Percentiles rank a stretch among this genome's conserved stretches.
Evolutionary conservation across 1,284 basidiomycete species (phyloP).

Genomic region (Taiwanofungus camphoratus): DNA sequence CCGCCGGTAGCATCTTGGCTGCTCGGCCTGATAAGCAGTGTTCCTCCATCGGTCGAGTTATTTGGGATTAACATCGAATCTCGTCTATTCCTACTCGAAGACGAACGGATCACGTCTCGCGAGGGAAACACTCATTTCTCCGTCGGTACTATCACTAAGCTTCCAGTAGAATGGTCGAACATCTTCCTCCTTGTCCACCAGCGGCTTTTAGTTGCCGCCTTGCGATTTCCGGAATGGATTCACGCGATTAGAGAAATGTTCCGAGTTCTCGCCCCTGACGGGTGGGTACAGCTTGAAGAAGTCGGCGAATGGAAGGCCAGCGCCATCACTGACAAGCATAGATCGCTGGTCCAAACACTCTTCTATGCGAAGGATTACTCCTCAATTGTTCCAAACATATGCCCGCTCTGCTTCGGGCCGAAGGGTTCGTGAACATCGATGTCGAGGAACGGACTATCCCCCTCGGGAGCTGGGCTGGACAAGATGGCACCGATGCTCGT

Average conservation of each 20-base stretch:
- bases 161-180: conserved; percentile 22
- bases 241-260: conserved; percentile 20
- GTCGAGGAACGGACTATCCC: conserved; percentile 9
- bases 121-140: conserved; percentile 21
- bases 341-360: conserved; percentile 10
- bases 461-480: conserved; percentile 18
- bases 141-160: conserved; percentile 14
- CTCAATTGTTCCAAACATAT: conserved; percentile 14
- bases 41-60: conserved; percentile 3
- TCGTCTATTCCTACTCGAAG: conserved; percentile 17
- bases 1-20: conserved; percentile 13
- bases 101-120: conserved; percentile 4
- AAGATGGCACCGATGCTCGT: conserved; percentile 9
- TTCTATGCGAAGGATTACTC: conserved; percentile 14
- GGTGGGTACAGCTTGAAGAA: conserved; percentile 26
- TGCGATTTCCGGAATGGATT: conserved; percentile 18
- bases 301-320: conserved; percentile 13
- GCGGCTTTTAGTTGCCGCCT: conserved; percentile 22
- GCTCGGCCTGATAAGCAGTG: conserved; percentile 7
- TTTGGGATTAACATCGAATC: conserved; percentile 20
- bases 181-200: conserved; percentile 25
- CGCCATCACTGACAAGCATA: conserved; percentile 11
- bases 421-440: conserved; percentile 18
- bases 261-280: conserved; percentile 24
- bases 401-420: conserved; percentile 16